Base-by-base conservation (phyloP, 352 stramenopile genomes). In the Pythium dissotocum region DNA sequence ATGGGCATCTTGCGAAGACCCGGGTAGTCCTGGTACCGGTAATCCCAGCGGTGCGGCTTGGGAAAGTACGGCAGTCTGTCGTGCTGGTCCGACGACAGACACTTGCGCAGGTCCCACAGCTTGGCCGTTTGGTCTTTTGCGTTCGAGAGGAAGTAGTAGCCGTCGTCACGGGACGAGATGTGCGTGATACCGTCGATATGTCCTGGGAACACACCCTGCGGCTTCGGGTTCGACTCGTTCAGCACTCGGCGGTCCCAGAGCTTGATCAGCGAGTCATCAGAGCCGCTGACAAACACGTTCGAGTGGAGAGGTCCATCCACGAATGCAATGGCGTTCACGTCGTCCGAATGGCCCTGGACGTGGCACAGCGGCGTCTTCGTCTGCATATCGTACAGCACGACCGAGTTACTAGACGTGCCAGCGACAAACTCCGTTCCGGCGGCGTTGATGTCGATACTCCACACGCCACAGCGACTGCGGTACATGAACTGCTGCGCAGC, bases 71-170 rank as follows among this genome's bases (percentile, higher is more conserved):
- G 75, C 35, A 85, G 30, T 44, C 82, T 60, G 26, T 83, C 76
- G 38, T 85, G 72, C 30, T 78, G 58, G 6, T 86, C 68, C 14
- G 83, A 72, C 4, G 78, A 88, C 35, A 83, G 70, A 65, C 85
- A 95, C 64, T 94, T 93, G 30, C 87, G 81, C 28, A 94, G 76
- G 63, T 95, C 88, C 85, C 85, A 95, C 12, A 95, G 85, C 72
- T 93, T 94, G 55, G 75, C 86, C 13, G 77, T 91, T 66, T 94
- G 88, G 58, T 95, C 87, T 57, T 95, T 95, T 0, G 84, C 75
- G 71, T 95, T 95, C n/a, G 87, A 95, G 28, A 95, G 75, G 58
- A 95, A 95, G 60, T 95, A 95, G 72, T 91, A 92, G 4, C 85
- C 88, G 69, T 95, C 88, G 66, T 94, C 85, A 16, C 86, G 81